Base-by-base conservation (phyloP, 768 basidiomycete genomes). In the Xerocomellus dryophilus region DNA sequence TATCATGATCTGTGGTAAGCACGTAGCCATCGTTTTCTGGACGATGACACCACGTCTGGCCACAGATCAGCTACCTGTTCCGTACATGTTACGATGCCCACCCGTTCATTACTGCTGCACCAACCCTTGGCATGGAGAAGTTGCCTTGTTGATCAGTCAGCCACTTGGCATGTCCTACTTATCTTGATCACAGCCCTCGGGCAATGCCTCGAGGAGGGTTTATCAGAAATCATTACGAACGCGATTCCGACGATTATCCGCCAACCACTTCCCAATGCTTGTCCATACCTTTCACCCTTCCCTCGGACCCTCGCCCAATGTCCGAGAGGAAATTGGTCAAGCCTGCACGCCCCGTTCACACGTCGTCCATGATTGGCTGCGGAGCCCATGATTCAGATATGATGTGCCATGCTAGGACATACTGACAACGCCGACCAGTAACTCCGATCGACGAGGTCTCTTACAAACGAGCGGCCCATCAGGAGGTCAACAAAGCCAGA, bases 71-170 rank as follows among this genome's bases (percentile, higher is more conserved):
- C 53, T 35, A 39, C 44, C 36, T 35, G 34, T 34, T 44, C 47
- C 47, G 31, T 36, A 17, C 43, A 10, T 40, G 52, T 21, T 11
- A 43, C 32, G 32, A 29, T 27, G 25, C 47, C 29, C n/a, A 8
- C 41, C 32, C 47, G 12, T 40, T 35, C 47, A 42, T 53, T 35
- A 20, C 50, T 39, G 6, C 39, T 10, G 31, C 23, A 15, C 40
- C n/a, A 45, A 43, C 39, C 49, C 51, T 54, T 55, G 51, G 52
- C 51, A 50, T 48, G 25, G 21, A 38, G 29, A 50, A 50, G 43
- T 55, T 52, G 57, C 55, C 61, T 47, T 61, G 55, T 23, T 49
- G 43, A 61, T 66, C 55, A 34, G 57, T 60, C 61, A 53, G 11
- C 39, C 35, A 17, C 48, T 53, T 58, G 53, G 40, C 47, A 50